Conservation (phyloP, 345 rosid species). For the Lumnitzera racemosa region DNA sequence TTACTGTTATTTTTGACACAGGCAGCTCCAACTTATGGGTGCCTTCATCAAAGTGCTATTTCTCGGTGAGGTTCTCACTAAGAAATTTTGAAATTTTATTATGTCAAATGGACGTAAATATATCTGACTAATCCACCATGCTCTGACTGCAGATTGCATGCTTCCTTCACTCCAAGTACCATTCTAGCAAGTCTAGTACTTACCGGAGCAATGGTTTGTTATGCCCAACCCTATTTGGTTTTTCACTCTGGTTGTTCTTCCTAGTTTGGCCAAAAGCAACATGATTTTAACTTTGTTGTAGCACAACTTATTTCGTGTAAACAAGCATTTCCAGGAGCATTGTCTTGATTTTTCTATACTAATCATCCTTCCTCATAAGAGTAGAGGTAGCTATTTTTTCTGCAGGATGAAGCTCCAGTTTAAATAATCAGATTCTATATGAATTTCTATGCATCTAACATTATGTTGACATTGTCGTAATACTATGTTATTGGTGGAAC, state of each 20-base stretch:
- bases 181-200: conserved; percentile 63
- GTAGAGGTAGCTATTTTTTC: no score
- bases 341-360: no score
- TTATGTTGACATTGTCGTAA: no score
- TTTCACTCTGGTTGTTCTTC: background rate
- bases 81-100: no score
- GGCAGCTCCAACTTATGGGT: conserved; percentile 98
- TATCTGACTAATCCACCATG: background rate
- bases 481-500: no score
- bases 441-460: no score
- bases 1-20: conserved; percentile 90
- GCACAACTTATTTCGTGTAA: no score
- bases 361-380: no score
- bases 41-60: conserved; percentile 83
- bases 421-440: no score
- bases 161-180: conserved; percentile 70
- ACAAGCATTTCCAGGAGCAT: no score
- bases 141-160: conserved; percentile 56
- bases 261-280: background rate
- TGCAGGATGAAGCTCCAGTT: no score
- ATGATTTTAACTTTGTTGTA: no score
- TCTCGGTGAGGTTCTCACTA: conserved; percentile 50
- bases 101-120: background rate
- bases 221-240: conserved; percentile 7
- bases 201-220: conserved; percentile 73